Conservation (phyloP, 768 basidiomycete genomes). For the Ephemerocybe angulata region DNA sequence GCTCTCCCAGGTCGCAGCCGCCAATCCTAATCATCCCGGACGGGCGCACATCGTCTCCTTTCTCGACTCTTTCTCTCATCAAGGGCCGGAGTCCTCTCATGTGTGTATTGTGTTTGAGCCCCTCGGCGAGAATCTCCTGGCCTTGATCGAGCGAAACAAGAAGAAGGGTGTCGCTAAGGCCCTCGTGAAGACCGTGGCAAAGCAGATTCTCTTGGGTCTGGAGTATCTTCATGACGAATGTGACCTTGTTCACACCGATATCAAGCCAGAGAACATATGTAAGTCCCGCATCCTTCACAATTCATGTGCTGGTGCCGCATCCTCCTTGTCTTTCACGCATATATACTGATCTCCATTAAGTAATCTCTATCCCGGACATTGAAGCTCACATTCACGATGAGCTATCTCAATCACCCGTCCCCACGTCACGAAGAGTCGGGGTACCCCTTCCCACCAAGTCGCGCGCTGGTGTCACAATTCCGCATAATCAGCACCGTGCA, state of each 20-base stretch:
- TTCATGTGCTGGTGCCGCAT: conserved; percentile 7
- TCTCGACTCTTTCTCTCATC: conserved; percentile 84
- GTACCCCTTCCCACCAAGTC: conserved; percentile 68
- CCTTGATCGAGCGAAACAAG: conserved; percentile 74
- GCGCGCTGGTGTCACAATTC: conserved; percentile 60
- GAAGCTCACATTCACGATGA: conserved; percentile 70
- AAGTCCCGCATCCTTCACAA: conserved; percentile 31
- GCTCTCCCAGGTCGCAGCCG: conserved; percentile 66
- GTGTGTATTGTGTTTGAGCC: conserved; percentile 92
- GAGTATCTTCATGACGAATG: conserved; percentile 93
- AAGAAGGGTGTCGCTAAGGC: conserved; percentile 78
- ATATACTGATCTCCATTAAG: conserved; percentile 39
- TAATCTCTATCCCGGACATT: conserved; percentile 80
- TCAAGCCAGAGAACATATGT: conserved; percentile 96
- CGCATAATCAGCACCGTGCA: conserved; percentile 45
- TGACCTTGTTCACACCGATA: conserved; percentile 88
- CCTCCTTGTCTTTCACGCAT: background rate
- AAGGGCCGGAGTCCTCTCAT: conserved; percentile 67
- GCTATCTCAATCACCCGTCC: conserved; percentile 62
- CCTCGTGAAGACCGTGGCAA: conserved; percentile 82
- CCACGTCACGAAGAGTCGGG: conserved; percentile 76
- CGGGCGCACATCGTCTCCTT: conserved; percentile 81
- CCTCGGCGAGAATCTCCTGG: conserved; percentile 72
- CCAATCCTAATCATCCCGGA: conserved; percentile 75
- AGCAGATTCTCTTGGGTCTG: conserved; percentile 82